A percentile compares a stretch with the other conserved stretches of the same genome.
phyloP scores from a whole-genome alignment of 805 yeast species.

The Candida ortonii region DNA sequence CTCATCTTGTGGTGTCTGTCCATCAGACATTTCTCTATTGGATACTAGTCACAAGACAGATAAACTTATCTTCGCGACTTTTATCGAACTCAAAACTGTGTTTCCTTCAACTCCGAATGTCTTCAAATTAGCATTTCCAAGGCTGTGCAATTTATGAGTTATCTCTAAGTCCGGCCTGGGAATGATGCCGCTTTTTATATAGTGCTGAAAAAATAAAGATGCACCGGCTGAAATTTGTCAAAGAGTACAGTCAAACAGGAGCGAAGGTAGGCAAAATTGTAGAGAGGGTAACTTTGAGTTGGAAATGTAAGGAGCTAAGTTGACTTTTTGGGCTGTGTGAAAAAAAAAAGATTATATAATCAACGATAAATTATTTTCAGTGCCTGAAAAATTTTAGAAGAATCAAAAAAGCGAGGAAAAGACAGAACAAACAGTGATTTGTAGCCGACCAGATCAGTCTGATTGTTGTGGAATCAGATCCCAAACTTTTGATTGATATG shows the following conservation, averaged over 20 bases:
- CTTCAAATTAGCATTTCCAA: too few species aligned
- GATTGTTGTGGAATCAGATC: not conserved
- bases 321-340: slow-evolving; percentile 13
- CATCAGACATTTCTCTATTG: slow-evolving; percentile 20
- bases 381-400: slow-evolving; percentile 14
- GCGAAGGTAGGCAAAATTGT: too few species aligned
- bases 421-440: slow-evolving; percentile 1
- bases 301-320: too few species aligned
- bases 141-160: too few species aligned
- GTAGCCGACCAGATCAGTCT: not conserved
- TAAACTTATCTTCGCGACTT: too few species aligned
- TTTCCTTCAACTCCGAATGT: too few species aligned
- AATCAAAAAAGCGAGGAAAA: not conserved
- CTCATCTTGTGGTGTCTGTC: slow-evolving; percentile 30
- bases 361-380: slow-evolving; percentile 1
- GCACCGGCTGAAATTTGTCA: too few species aligned
- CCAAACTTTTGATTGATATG: too few species aligned
- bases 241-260: not conserved
- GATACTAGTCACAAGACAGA: too few species aligned
- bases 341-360: slow-evolving; percentile 1
- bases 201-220: slow-evolving; percentile 2
- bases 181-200: slow-evolving; percentile 8
- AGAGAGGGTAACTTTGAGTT: too few species aligned
- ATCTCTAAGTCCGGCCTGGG: slow-evolving; percentile 2
- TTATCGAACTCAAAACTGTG: too few species aligned